phyloP scores from a whole-genome alignment of 1,139 yeast genomes.

The Pichia inconspicua region DNA sequence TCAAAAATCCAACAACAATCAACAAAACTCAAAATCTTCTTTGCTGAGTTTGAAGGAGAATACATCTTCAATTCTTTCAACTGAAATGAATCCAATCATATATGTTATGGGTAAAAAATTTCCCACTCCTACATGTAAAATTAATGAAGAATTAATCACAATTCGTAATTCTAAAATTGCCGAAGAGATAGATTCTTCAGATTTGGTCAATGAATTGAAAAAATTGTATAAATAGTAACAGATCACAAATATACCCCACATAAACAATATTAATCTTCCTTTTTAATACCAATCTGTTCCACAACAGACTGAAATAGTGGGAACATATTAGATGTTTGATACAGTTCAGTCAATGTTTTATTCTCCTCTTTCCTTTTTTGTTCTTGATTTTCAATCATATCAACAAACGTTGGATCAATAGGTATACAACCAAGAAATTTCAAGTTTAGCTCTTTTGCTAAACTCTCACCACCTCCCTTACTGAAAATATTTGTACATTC shows the following conservation, averaged over 20 bases:
- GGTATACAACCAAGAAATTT: slow-evolving; percentile 83
- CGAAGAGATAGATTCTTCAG: not conserved
- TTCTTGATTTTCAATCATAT: slow-evolving; percentile 60
- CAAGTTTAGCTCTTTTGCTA: slow-evolving; percentile 55
- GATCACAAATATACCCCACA: not conserved
- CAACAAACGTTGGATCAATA: slow-evolving; percentile 86
- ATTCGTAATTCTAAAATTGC: not conserved
- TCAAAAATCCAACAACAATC: not conserved
- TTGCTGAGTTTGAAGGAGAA: not conserved
- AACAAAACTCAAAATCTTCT: not conserved
- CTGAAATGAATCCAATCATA: slow-evolving; percentile 3
- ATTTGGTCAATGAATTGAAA: not conserved
- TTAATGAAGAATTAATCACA: slow-evolving; percentile 15
- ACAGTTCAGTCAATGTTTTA: slow-evolving; percentile 27
- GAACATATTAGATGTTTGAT: slow-evolving; percentile 33
- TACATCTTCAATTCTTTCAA: not conserved
- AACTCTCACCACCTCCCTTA: slow-evolving; percentile 80
- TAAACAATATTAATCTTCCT: not conserved
- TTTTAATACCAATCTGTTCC: slow-evolving; percentile 11
- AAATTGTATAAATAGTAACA: not conserved
- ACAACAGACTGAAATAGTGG: slow-evolving; percentile 37
- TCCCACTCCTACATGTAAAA: slow-evolving; percentile 12
- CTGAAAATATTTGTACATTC: slow-evolving; percentile 90
- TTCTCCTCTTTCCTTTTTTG: slow-evolving; percentile 23
- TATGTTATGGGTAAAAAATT: not conserved